Percentiles rank a stretch among this genome's conserved stretches.
These are phyloP conservation scores for Cordyceps cateniannulata DNA, from an alignment of 2,329 filamentous ascomycete species.

Conservation along the genomic window DNA sequence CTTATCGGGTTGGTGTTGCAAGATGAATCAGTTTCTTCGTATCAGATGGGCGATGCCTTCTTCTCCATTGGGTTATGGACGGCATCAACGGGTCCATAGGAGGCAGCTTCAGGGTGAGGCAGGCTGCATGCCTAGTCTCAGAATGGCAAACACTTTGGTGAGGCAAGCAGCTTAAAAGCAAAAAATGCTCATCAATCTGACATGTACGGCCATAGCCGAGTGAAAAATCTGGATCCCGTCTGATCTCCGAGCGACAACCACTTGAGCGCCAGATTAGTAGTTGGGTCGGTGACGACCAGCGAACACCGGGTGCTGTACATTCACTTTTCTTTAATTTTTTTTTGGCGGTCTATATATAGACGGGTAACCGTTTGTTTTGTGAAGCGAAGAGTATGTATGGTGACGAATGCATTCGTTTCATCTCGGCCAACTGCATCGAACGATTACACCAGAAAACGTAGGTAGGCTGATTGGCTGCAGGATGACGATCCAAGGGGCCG, in stretches of 20 bases:
- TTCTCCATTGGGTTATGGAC: background rate
- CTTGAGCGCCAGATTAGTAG: slow-evolving; percentile 13
- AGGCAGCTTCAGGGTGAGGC: background rate
- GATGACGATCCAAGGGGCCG: background rate
- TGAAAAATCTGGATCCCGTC: slow-evolving; percentile 10
- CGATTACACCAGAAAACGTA: background rate
- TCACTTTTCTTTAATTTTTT: background rate
- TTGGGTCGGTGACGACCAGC: slow-evolving; percentile 13
- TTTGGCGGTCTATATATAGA: background rate
- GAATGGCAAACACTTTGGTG: background rate
- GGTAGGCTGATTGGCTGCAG: too few species aligned
- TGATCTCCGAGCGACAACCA: slow-evolving; percentile 8
- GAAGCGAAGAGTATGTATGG: background rate
- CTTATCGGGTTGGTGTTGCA: background rate
- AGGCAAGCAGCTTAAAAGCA: background rate
- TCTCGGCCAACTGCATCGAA: background rate
- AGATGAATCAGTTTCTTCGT: background rate
- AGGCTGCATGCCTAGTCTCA: background rate
- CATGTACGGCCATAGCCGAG: slow-evolving; percentile 9
- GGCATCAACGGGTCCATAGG: background rate
- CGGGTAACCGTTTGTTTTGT: background rate
- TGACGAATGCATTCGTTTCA: background rate
- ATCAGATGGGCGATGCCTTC: background rate
- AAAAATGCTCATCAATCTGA: background rate
- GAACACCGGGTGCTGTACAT: slow-evolving; percentile 12